These are phyloP conservation scores for Nitzschia sp. DNA, from an alignment of 108 stramenopile species.

Conservation along the genomic window DNA sequence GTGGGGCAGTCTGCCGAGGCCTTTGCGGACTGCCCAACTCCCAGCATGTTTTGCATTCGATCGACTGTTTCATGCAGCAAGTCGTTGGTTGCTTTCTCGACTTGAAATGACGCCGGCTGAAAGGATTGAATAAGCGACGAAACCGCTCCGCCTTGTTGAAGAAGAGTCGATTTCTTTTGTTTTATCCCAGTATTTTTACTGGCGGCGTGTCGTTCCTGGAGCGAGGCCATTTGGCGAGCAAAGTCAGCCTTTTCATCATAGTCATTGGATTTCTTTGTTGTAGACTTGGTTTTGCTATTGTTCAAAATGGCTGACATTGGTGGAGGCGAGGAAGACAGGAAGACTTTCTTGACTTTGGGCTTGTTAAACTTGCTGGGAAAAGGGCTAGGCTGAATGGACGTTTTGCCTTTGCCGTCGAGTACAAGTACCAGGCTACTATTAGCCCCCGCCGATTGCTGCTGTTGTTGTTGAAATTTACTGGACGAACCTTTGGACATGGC, in stretches of 20 bases:
- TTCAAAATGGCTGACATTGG: neutral
- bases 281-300: neutral
- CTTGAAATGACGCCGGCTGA: constrained; percentile 12
- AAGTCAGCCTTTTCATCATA: constrained; percentile 20
- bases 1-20: neutral
- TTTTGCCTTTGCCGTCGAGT: neutral
- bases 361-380: neutral
- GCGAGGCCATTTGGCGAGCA: constrained; percentile 13
- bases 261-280: neutral
- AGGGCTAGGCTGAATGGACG: neutral
- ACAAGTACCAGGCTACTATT: neutral
- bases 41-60: constrained; percentile 21
- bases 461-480: constrained; percentile 23
- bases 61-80: constrained; percentile 12
- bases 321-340: constrained; percentile 8
- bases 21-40: constrained; percentile 3
- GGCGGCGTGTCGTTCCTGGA: constrained; percentile 25
- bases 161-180: constrained; percentile 9
- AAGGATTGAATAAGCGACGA: neutral
- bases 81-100: constrained; percentile 19
- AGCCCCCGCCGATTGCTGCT: neutral
- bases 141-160: constrained; percentile 13
- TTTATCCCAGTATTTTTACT: constrained; percentile 1
- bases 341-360: constrained; percentile 5
- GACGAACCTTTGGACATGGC: constrained; percentile 14